These are phyloP conservation scores for Trichoderma sp. DNA, from an alignment of 2,329 filamentous ascomycete species.

Conservation along the genomic window DNA sequence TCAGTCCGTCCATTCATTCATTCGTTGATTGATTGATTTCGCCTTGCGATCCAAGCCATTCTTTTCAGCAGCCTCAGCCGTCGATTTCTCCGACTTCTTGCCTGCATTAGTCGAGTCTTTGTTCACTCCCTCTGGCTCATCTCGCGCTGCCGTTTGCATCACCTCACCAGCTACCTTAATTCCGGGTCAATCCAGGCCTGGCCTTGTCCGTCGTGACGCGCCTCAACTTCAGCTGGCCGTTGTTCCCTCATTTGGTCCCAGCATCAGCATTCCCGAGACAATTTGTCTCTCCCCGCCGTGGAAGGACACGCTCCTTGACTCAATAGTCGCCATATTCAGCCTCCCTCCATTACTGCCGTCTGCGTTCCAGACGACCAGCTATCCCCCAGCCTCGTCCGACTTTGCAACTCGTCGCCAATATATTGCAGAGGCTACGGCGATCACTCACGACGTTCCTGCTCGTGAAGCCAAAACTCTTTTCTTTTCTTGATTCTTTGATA, in stretches of 20 bases:
- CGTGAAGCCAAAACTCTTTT: neutral
- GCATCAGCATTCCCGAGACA: constrained; percentile 32
- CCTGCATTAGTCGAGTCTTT: constrained; percentile 21
- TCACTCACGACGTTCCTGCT: constrained; percentile 31
- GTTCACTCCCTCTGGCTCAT: constrained; percentile 29
- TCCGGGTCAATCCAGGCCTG: neutral
- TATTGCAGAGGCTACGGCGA: constrained; percentile 22
- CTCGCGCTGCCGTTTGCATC: constrained; percentile 20
- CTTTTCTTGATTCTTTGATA: constrained; percentile 5
- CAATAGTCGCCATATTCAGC: constrained; percentile 37
- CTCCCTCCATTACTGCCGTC: constrained; percentile 33
- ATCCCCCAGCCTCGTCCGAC: constrained; percentile 29
- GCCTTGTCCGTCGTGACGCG: constrained; percentile 28
- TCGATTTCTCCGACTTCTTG: constrained; percentile 1
- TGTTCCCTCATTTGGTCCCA: constrained; percentile 29
- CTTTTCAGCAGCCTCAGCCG: constrained; percentile 12
- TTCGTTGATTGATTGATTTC: neutral
- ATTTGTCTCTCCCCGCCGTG: constrained; percentile 31
- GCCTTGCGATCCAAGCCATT: constrained; percentile 11
- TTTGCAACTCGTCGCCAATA: constrained; percentile 21
- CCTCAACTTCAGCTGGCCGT: constrained; percentile 36
- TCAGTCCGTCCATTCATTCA: constrained; percentile 28
- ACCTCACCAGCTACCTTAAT: neutral
- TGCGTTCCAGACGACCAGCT: constrained; percentile 37
- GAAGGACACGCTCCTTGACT: constrained; percentile 32